A percentile compares a stretch with the other conserved stretches of the same genome.
Evolutionary conservation across 2,329 filamentous ascomycete species (phyloP).

Genomic region (Penicillium sp.): DNA sequence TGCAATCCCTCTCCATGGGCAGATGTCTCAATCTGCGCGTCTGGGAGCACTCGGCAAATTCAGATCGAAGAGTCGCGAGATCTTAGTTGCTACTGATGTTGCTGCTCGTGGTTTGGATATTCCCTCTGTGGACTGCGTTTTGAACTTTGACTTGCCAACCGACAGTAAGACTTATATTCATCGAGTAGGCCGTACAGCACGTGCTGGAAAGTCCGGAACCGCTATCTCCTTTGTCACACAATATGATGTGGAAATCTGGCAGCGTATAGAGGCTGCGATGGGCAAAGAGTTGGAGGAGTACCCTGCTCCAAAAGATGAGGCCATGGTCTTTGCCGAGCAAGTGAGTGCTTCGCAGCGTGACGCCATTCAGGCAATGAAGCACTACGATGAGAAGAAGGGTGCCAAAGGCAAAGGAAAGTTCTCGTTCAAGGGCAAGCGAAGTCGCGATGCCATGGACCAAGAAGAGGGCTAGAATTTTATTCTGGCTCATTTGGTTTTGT

Average conservation of each 20-base stretch:
- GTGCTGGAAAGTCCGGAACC: slow-evolving; percentile 79
- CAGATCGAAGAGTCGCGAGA: slow-evolving; percentile 72
- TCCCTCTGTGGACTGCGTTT: slow-evolving; percentile 79
- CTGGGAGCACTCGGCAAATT: slow-evolving; percentile 90
- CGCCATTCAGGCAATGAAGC: slow-evolving; percentile 79
- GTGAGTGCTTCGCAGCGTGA: slow-evolving; percentile 73
- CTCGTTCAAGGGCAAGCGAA: slow-evolving; percentile 54
- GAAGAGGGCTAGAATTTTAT: slow-evolving; percentile 61
- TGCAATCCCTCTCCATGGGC: slow-evolving; percentile 89
- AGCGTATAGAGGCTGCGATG: slow-evolving; percentile 77
- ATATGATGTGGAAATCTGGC: slow-evolving; percentile 79
- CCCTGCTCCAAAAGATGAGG: slow-evolving; percentile 72
- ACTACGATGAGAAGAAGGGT: slow-evolving; percentile 65
- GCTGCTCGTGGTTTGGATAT: slow-evolving; percentile 91
- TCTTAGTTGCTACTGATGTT: slow-evolving; percentile 89
- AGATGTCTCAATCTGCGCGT: slow-evolving; percentile 82
- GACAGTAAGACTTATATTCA: slow-evolving; percentile 92
- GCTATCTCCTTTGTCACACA: slow-evolving; percentile 77
- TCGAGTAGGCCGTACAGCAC: slow-evolving; percentile 80
- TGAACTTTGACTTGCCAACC: slow-evolving; percentile 80
- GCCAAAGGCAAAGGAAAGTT: slow-evolving; percentile 47
- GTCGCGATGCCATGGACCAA: slow-evolving; percentile 67
- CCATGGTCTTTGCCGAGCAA: slow-evolving; percentile 69
- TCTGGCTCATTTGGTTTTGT: background rate
- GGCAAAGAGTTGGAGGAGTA: slow-evolving; percentile 73